Base-by-base conservation (phyloP, 2,329 filamentous ascomycete species). In the Proliferodiscus dingleyae region DNA sequence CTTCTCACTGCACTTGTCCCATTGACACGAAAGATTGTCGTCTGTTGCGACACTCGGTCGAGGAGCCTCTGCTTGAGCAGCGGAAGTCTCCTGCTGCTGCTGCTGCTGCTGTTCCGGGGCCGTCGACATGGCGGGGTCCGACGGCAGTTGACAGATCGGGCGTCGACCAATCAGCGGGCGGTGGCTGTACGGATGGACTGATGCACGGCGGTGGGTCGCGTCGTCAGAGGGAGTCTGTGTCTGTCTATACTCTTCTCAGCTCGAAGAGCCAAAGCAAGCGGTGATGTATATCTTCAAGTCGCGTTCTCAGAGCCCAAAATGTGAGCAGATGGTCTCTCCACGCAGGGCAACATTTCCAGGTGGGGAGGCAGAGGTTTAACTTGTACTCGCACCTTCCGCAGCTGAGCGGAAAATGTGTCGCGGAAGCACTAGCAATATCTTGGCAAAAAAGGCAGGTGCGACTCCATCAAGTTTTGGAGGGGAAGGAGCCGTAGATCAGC, bases 11-110 rank as follows among this genome's bases (percentile, higher is more conserved):
- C 66, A 68, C 37, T 63, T 63, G 33, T 65, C 64, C 66, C 66
- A 69, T 53, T 68, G 66, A 42, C 66, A 69, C 13, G 61, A 58
- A 30, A 69, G 53, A 49, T 62, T 65, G 40, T 67, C 65, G 32
- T 66, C 61, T 3, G 50, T 47, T 11, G 54, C 40, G 23, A 58
- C 49, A 19, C 42, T 43, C 29, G 49, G 56, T 32, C 51, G 47
- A 19, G 53, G 45, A 32, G 51, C 47, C 23, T 59, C 52, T 19
- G 45, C 46, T 18, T 45, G 32, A 16, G 52, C 40, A 11, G 54
- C 30, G 3, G 54, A 47, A 13, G 54, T 28, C 33, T 44, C 19
- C 16, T 53, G 37, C 43, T 51, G 50, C 43, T 53, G 37, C 43
- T 51, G 50, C 43, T 57, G 46, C 41, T 46, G 46, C 39, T 46